A percentile compares a stretch with the other conserved stretches of the same genome.
Evolutionary conservation across 345 rosid genomes (phyloP).

Genomic region (Hypericum perforatum): DNA sequence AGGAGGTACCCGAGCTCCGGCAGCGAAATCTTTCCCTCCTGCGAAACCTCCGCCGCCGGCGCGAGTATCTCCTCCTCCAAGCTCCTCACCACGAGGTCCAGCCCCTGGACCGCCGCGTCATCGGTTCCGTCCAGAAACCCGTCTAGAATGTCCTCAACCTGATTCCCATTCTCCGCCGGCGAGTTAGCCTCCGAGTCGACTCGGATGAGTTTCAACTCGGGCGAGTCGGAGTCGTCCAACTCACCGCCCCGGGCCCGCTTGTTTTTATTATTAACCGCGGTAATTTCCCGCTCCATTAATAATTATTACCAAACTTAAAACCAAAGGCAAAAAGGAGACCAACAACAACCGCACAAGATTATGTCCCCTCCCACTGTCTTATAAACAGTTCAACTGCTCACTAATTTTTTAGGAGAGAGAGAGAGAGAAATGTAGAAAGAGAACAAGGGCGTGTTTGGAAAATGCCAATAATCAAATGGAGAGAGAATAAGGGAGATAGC

Average conservation of each 20-base stretch:
- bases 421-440: too few species aligned
- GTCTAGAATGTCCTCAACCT: constrained; percentile 37
- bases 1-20: constrained; percentile 59
- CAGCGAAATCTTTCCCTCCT: constrained; percentile 22
- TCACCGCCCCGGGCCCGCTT: constrained; percentile 23
- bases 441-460: too few species aligned
- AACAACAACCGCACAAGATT: background rate
- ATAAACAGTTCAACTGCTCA: too few species aligned
- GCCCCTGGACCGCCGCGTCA: constrained; percentile 39
- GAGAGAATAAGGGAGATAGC: too few species aligned
- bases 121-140: constrained; percentile 47
- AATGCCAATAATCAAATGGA: too few species aligned
- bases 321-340: background rate
- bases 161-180: constrained; percentile 39
- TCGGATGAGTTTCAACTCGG: constrained; percentile 21
- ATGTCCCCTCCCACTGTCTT: background rate
- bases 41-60: constrained; percentile 4
- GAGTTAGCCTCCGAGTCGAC: constrained; percentile 8
- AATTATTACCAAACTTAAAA: background rate
- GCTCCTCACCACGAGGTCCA: constrained; percentile 66
- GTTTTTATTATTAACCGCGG: background rate
- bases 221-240: constrained; percentile 16
- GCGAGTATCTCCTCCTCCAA: constrained; percentile 52
- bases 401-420: too few species aligned
- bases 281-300: constrained; percentile 11